Evolutionary conservation across 768 basidiomycete genomes (phyloP).

Genomic region (Trametes elegans): DNA sequence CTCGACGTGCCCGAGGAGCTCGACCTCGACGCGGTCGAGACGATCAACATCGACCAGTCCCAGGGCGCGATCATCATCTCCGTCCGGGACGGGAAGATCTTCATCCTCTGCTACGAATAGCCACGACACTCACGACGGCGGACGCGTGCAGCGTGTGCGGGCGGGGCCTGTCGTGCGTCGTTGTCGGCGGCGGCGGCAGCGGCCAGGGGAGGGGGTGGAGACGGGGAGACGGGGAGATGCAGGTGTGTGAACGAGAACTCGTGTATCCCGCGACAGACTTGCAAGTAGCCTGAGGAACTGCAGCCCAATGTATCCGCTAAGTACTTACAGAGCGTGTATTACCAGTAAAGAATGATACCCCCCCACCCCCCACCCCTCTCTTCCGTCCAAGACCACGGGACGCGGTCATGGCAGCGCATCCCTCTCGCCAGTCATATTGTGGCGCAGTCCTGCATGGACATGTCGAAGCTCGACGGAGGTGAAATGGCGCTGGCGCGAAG

Average conservation of each 20-base stretch:
- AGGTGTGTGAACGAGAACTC: neutral
- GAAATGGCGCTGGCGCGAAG: too few relatives aligned
- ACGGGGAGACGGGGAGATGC: neutral
- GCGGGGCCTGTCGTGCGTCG: neutral
- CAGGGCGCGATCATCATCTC: slow-evolving; percentile 73
- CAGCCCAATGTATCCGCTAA: slow-evolving; percentile 16
- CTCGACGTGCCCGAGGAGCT: slow-evolving; percentile 63
- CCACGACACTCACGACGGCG: neutral
- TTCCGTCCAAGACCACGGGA: too few relatives aligned
- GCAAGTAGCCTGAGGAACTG: slow-evolving; percentile 6
- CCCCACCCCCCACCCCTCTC: too few relatives aligned
- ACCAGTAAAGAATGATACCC: slow-evolving; percentile 13
- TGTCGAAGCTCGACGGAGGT: too few relatives aligned
- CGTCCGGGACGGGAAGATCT: slow-evolving; percentile 66
- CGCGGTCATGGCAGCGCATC: too few relatives aligned
- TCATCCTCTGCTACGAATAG: slow-evolving; percentile 65
- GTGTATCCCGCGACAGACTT: slow-evolving; percentile 4
- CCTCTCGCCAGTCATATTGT: too few relatives aligned
- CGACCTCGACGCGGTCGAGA: slow-evolving; percentile 64
- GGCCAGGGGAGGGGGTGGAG: neutral
- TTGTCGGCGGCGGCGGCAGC: neutral
- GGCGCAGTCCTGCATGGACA: too few relatives aligned
- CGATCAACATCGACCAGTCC: slow-evolving; percentile 75
- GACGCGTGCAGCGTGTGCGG: neutral
- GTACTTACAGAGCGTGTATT: slow-evolving; percentile 6